Evolutionary conservation across 2,329 filamentous ascomycete genomes (phyloP).

Genomic region (Chlorencoelia australis): DNA sequence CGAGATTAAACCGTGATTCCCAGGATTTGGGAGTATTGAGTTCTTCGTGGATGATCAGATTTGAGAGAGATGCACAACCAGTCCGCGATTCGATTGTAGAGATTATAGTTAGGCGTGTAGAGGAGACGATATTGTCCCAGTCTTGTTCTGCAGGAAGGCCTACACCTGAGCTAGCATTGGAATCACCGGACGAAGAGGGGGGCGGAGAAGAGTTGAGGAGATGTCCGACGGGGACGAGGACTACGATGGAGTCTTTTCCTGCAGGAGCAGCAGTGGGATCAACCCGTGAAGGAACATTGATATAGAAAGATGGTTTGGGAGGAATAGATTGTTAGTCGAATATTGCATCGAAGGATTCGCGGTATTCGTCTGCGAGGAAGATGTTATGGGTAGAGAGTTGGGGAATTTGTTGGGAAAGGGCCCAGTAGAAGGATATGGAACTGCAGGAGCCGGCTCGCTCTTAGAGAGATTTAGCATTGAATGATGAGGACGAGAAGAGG

Average conservation of each 20-base stretch:
- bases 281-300: conserved; percentile 64
- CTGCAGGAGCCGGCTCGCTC: conserved; percentile 54
- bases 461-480: conserved; percentile 29
- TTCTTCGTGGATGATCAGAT: conserved; percentile 39
- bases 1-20: conserved; percentile 61
- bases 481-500: conserved; percentile 36
- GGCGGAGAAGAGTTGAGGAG: conserved; percentile 39
- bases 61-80: conserved; percentile 37
- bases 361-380: conserved; percentile 65
- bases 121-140: conserved; percentile 49
- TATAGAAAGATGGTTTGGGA: conserved; percentile 61
- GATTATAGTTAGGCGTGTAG: conserved; percentile 51
- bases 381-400: conserved; percentile 65
- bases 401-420: conserved; percentile 47
- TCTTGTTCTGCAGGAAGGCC: conserved; percentile 37
- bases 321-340: conserved; percentile 62
- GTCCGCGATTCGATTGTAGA: conserved; percentile 50
- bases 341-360: conserved; percentile 64
- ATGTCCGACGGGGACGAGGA: conserved; percentile 64
- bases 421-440: conserved; percentile 71
- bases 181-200: conserved; percentile 16
- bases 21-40: conserved; percentile 57
- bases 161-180: conserved; percentile 8
- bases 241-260: conserved; percentile 55
- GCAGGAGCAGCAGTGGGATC: conserved; percentile 57